Conservation (phyloP, 1,284 basidiomycete species). For the Puccinia novopanici region DNA sequence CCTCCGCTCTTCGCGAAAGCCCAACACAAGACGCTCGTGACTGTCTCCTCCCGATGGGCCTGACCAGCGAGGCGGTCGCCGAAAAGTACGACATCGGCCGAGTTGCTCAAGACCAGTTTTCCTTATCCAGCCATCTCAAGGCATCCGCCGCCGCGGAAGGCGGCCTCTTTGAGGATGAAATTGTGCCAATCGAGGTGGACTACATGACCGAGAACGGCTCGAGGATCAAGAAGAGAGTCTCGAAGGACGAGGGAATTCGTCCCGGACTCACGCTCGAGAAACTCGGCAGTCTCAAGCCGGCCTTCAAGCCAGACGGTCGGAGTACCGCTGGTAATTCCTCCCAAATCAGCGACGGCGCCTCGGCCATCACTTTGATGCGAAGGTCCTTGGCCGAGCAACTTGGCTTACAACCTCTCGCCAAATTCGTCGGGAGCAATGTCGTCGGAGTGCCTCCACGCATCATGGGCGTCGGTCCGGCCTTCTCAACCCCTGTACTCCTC, state of each 20-base stretch:
- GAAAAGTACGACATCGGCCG: constrained; percentile 55
- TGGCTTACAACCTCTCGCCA: constrained; percentile 57
- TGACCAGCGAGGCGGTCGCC: constrained; percentile 57
- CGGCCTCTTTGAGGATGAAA: constrained; percentile 56
- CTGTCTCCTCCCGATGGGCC: constrained; percentile 58
- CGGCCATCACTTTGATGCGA: constrained; percentile 56
- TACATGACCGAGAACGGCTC: constrained; percentile 53
- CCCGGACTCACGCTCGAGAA: constrained; percentile 50
- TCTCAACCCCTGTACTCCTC: constrained; percentile 56
- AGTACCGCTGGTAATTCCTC: constrained; percentile 58
- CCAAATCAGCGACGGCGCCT: constrained; percentile 58
- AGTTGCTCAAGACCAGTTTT: constrained; percentile 56
- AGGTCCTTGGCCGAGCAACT: constrained; percentile 56
- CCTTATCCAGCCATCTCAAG: constrained; percentile 55
- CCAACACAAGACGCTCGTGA: constrained; percentile 54
- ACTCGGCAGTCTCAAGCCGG: constrained; percentile 57
- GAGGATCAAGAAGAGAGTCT: constrained; percentile 54
- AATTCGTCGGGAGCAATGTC: constrained; percentile 56
- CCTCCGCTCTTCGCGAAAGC: constrained; percentile 54
- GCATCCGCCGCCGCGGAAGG: constrained; percentile 56
- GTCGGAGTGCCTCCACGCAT: constrained; percentile 58
- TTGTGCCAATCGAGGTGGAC: constrained; percentile 55
- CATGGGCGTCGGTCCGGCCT: constrained; percentile 58
- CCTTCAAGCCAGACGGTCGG: constrained; percentile 55
- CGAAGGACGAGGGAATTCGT: constrained; percentile 56